These are phyloP conservation scores for Candida manassasensis DNA, from an alignment of 805 yeast species.

Conservation along the genomic window DNA sequence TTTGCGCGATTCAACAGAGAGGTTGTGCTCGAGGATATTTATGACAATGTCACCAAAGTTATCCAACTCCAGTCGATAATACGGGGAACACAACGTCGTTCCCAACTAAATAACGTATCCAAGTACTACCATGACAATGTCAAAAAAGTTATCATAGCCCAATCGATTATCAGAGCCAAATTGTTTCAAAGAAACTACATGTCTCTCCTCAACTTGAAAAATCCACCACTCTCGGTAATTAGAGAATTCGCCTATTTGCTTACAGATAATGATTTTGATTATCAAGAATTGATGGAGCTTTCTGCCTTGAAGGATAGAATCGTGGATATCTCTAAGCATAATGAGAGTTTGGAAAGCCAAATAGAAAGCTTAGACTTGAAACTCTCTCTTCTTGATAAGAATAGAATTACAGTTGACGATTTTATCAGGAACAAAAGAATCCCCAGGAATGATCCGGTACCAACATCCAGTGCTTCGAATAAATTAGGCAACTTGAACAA, in stretches of 20 bases:
- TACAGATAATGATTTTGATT: slow-evolving; percentile 68
- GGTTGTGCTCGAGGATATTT: slow-evolving; percentile 48
- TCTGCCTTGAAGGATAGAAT: slow-evolving; percentile 66
- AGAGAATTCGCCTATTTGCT: slow-evolving; percentile 71
- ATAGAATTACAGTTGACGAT: slow-evolving; percentile 75
- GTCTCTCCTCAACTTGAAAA: slow-evolving; percentile 59
- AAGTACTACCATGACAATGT: slow-evolving; percentile 52
- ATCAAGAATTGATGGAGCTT: slow-evolving; percentile 66
- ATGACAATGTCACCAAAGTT: slow-evolving; percentile 37
- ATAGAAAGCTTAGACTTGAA: slow-evolving; percentile 76
- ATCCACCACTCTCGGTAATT: slow-evolving; percentile 77
- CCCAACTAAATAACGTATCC: slow-evolving; percentile 23
- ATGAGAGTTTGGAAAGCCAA: slow-evolving; percentile 67
- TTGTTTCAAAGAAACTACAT: slow-evolving; percentile 70
- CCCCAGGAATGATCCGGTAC: slow-evolving; percentile 20
- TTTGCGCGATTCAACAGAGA: slow-evolving; percentile 55
- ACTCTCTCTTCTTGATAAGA: slow-evolving; percentile 70
- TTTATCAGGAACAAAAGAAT: slow-evolving; percentile 44
- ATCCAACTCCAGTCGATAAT: slow-evolving; percentile 49
- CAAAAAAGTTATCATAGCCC: slow-evolving; percentile 64
- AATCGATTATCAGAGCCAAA: slow-evolving; percentile 65
- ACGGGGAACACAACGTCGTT: slow-evolving; percentile 46
- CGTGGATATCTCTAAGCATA: slow-evolving; percentile 61
- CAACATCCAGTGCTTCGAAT: slow-evolving; percentile 12
- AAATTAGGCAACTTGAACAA: slow-evolving; percentile 31